Evolutionary conservation across 2,329 filamentous ascomycete genomes (phyloP).

Genomic region (Aspergillus nomiae): DNA sequence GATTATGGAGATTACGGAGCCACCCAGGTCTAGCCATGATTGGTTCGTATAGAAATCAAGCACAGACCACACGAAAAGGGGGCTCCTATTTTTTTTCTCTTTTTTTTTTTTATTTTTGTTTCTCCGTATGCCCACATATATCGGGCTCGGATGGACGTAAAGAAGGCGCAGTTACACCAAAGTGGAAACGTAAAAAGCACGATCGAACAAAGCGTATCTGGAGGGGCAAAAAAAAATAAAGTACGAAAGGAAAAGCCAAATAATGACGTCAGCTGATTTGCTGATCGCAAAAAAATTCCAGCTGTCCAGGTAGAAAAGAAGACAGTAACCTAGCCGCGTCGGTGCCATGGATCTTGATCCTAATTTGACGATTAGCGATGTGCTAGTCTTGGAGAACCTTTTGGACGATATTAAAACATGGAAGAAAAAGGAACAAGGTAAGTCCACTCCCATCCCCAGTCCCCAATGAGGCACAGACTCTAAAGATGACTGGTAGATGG

Average conservation of each 20-base stretch:
- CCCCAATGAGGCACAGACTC: not conserved
- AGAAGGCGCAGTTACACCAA: not conserved
- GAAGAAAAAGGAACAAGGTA: not conserved
- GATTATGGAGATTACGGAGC: not conserved
- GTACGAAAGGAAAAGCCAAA: not conserved
- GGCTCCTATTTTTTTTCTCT: not conserved
- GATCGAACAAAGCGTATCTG: not conserved
- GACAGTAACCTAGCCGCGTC: not conserved
- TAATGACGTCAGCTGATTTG: not conserved
- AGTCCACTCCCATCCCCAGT: not conserved
- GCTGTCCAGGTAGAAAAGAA: not conserved
- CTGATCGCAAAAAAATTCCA: not conserved
- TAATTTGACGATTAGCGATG: not conserved
- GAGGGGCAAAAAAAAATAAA: not conserved
- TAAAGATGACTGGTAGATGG: not conserved
- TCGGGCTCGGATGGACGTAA: not conserved
- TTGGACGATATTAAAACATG: not conserved
- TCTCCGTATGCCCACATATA: not conserved
- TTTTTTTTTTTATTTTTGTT: not conserved
- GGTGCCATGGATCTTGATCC: not conserved
- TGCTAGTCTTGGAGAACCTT: not conserved
- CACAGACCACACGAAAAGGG: not conserved
- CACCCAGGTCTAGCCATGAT: not conserved
- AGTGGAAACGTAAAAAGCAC: not conserved
- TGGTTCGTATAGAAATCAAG: not conserved